These are phyloP conservation scores for Penicillium parvum DNA, from an alignment of 495 filamentous ascomycete species.

Conservation along the genomic window DNA sequence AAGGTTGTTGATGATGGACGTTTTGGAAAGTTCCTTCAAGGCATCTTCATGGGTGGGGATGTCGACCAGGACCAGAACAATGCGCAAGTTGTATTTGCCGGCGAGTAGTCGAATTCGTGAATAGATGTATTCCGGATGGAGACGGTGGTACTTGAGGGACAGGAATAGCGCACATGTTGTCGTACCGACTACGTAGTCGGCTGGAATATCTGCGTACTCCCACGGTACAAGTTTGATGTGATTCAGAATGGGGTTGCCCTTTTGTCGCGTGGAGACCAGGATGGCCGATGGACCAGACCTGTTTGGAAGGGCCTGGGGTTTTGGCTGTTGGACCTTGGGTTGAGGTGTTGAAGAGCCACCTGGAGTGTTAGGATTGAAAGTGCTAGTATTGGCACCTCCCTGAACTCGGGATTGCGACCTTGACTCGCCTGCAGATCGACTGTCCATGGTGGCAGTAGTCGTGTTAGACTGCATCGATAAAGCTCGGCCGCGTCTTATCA, in stretches of 20 bases:
- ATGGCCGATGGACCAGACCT: constrained; percentile 71
- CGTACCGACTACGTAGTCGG: constrained; percentile 83
- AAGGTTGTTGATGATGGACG: constrained; percentile 83
- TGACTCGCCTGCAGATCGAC: constrained; percentile 56
- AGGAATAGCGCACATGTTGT: constrained; percentile 93
- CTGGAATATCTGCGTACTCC: constrained; percentile 93
- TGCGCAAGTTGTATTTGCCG: constrained; percentile 75
- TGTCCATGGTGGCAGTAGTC: constrained; percentile 54
- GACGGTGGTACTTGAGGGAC: constrained; percentile 92
- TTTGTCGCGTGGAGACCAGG: constrained; percentile 80
- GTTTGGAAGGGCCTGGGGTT: constrained; percentile 70
- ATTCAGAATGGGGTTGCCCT: constrained; percentile 90
- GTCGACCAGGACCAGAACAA: constrained; percentile 88
- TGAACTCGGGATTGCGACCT: constrained; percentile 48
- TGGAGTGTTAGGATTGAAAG: constrained; percentile 29
- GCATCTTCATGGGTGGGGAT: constrained; percentile 80
- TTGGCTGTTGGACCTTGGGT: constrained; percentile 75
- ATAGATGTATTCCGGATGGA: constrained; percentile 98
- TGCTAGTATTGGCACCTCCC: constrained; percentile 15
- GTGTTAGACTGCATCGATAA: constrained; percentile 2
- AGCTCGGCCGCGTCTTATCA: constrained; percentile 22
- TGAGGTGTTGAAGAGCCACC: constrained; percentile 18
- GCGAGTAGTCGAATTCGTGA: constrained; percentile 76
- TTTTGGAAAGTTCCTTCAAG: constrained; percentile 81
- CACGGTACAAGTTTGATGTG: constrained; percentile 79